These are phyloP conservation scores for Penicillium sumatraense DNA, from an alignment of 2,329 filamentous ascomycete species.

Conservation along the genomic window DNA sequence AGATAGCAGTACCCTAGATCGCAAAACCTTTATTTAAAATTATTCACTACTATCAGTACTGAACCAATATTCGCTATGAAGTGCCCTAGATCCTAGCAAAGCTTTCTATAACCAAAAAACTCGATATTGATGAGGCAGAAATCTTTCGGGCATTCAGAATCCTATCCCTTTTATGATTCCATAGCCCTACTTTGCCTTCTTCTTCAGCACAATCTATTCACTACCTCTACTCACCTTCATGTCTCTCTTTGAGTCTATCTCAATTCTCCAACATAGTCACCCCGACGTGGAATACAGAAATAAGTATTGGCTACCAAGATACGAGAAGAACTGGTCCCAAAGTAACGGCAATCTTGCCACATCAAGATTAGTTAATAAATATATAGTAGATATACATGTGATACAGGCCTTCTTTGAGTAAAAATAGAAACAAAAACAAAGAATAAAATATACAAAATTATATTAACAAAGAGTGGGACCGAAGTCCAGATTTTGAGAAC, in stretches of 20 bases:
- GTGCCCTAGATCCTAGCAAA: background rate
- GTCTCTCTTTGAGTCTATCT: background rate
- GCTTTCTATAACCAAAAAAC: background rate
- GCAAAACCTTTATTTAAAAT: background rate
- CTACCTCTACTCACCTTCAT: background rate
- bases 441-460: background rate
- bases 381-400: background rate
- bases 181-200: background rate
- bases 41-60: background rate
- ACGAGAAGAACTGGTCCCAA: background rate
- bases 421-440: background rate
- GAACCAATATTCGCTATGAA: background rate
- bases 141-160: background rate
- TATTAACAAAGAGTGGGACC: background rate
- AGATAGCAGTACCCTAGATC: background rate
- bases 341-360: background rate
- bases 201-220: background rate
- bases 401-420: background rate
- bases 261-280: background rate
- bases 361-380: background rate
- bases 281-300: background rate
- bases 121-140: background rate
- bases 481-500: background rate
- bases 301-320: background rate
- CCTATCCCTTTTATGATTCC: background rate